phyloP scores from a whole-genome alignment of 495 filamentous ascomycete species.

The Aspergillus taichungensis region DNA sequence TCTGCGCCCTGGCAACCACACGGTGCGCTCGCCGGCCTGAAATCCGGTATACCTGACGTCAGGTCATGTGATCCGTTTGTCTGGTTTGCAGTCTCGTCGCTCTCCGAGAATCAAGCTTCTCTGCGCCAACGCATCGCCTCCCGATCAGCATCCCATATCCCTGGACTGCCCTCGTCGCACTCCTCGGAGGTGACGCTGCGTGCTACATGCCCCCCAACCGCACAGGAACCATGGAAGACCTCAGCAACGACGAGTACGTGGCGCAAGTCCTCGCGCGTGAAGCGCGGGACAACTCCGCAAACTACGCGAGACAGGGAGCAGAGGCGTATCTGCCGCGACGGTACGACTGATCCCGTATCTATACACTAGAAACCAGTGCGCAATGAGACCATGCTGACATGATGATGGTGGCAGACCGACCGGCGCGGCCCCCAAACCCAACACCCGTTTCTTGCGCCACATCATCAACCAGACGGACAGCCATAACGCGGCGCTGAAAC shows the following conservation, averaged over 20 bases:
- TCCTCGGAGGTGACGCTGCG: too few species aligned
- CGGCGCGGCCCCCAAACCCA: constrained; percentile 72
- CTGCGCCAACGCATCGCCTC: too few species aligned
- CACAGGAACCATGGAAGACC: constrained; percentile 20
- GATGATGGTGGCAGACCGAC: constrained; percentile 33
- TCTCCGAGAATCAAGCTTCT: too few species aligned
- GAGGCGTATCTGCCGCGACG: constrained; percentile 60
- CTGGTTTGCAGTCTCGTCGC: too few species aligned
- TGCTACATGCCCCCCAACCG: constrained; percentile 11
- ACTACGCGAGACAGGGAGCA: constrained; percentile 65
- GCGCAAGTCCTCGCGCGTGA: constrained; percentile 65
- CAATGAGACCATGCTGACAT: constrained; percentile 1
- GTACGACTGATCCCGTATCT: constrained; percentile 34
- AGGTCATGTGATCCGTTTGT: too few species aligned
- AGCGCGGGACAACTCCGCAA: constrained; percentile 57
- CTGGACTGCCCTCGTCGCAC: too few species aligned
- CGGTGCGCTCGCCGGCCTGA: too few species aligned
- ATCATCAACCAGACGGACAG: constrained; percentile 81
- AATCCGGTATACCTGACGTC: too few species aligned
- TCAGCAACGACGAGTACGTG: constrained; percentile 62
- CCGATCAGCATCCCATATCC: too few species aligned
- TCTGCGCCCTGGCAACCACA: too few species aligned
- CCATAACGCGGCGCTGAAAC: constrained; percentile 81
- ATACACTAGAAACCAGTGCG: not conserved
- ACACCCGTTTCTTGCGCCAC: constrained; percentile 80